Evolutionary conservation across 2,329 filamentous ascomycete genomes (phyloP).

Genomic region (Pseudogymnoascus sp.): DNA sequence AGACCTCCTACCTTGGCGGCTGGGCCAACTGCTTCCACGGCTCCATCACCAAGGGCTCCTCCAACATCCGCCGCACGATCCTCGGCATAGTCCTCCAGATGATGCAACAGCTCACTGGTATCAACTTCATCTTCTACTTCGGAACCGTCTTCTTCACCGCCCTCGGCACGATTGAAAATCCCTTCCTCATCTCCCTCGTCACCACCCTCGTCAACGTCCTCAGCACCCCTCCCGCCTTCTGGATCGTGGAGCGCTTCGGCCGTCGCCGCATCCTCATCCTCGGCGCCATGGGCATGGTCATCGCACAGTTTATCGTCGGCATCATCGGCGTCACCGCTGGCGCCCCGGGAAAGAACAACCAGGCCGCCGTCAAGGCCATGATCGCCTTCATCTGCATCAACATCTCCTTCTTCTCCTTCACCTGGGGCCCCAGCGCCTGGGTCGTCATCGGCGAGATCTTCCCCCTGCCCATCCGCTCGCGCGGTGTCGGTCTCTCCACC

Average conservation of each 20-base stretch:
- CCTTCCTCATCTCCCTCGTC: constrained; percentile 54
- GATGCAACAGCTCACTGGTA: constrained; percentile 72
- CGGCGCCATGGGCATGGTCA: constrained; percentile 73
- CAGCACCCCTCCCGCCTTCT: constrained; percentile 81
- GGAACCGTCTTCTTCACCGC: constrained; percentile 78
- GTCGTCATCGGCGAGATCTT: constrained; percentile 82
- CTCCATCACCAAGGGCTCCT: constrained; percentile 52
- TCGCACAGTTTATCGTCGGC: constrained; percentile 77
- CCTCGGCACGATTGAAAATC: constrained; percentile 48
- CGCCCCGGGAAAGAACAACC: constrained; percentile 47
- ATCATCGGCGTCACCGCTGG: constrained; percentile 44
- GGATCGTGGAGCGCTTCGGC: constrained; percentile 71
- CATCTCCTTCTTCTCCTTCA: constrained; percentile 84
- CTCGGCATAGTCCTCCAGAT: constrained; percentile 69
- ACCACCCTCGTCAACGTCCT: constrained; percentile 27
- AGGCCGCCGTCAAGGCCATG: constrained; percentile 54
- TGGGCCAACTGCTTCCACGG: constrained; percentile 65
- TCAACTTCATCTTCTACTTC: constrained; percentile 90
- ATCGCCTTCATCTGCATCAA: constrained; percentile 83
- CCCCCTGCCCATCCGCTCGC: constrained; percentile 76
- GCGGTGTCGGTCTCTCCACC: constrained; percentile 76
- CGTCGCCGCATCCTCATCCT: constrained; percentile 72
- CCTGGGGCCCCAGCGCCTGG: constrained; percentile 77
- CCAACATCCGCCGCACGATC: constrained; percentile 62
- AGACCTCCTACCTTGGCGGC: constrained; percentile 53